Conservation (phyloP, 768 basidiomycete genomes). For the Trametes punicea region DNA sequence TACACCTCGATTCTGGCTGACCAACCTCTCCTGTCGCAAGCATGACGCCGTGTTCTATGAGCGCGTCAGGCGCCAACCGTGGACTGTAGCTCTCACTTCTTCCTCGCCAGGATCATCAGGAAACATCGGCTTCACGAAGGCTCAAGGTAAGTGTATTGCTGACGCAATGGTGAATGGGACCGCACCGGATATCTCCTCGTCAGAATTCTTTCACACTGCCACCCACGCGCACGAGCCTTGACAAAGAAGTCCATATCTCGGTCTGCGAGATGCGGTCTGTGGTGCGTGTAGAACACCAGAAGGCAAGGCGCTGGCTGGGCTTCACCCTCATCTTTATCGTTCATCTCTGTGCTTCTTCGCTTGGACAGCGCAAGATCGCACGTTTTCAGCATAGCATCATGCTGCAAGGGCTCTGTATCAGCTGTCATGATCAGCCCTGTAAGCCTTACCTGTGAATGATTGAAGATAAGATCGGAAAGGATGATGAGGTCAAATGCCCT, state of each 20-base stretch:
- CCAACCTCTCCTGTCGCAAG: too few relatives aligned
- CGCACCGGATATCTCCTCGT: constrained; percentile 61
- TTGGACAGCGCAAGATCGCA: constrained; percentile 46
- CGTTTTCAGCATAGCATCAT: constrained; percentile 74
- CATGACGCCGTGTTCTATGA: too few relatives aligned
- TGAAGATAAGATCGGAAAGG: constrained; percentile 91
- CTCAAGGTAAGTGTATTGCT: too few relatives aligned
- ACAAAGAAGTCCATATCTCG: constrained; percentile 82
- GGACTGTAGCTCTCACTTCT: constrained; percentile 73
- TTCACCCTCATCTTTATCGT: neutral
- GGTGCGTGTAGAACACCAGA: constrained; percentile 88
- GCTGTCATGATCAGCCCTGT: neutral
- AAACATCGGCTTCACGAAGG: constrained; percentile 72
- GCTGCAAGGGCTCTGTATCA: constrained; percentile 41
- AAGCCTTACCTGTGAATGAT: constrained; percentile 76
- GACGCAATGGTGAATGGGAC: neutral
- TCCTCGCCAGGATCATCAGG: constrained; percentile 82
- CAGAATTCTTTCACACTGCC: constrained; percentile 70
- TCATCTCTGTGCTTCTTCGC: neutral
- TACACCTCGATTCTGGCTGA: too few relatives aligned
- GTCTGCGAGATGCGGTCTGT: constrained; percentile 78
- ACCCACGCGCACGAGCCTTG: constrained; percentile 58
- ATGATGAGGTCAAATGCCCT: constrained; percentile 74
- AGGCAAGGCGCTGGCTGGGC: constrained; percentile 38
- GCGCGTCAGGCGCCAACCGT: constrained; percentile 70